Evolutionary conservation across 2,329 filamentous ascomycete genomes (phyloP).

Genomic region (Fusarium succisae): DNA sequence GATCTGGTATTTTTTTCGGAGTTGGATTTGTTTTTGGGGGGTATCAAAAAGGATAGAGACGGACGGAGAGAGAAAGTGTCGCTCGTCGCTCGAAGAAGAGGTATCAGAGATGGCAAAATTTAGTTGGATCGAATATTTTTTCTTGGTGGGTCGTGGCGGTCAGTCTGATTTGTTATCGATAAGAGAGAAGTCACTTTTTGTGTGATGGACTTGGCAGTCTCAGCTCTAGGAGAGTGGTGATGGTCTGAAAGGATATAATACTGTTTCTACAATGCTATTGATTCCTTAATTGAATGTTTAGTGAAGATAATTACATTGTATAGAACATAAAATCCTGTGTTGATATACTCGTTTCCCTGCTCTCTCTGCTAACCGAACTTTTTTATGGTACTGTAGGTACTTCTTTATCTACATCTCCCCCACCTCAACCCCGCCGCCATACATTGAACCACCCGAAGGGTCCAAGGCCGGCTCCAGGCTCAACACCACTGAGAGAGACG

Average conservation of each 20-base stretch:
- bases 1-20: constrained; percentile 39
- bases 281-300: background rate
- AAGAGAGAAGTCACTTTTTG: constrained; percentile 32
- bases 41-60: constrained; percentile 3
- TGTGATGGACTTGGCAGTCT: constrained; percentile 1
- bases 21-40: constrained; percentile 4
- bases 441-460: constrained; percentile 20
- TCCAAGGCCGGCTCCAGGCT: constrained; percentile 22
- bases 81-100: constrained; percentile 24
- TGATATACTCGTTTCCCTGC: background rate
- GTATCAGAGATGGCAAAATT: constrained; percentile 38
- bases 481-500: constrained; percentile 24
- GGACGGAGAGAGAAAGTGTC: constrained; percentile 29
- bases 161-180: constrained; percentile 24
- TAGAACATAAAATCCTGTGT: background rate
- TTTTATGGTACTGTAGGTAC: background rate
- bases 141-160: constrained; percentile 43
- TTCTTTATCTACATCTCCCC: constrained; percentile 23
- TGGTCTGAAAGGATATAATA: background rate
- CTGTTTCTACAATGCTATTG: background rate
- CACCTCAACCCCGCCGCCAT: constrained; percentile 36
- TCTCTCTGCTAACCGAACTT: background rate
- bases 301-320: too few relatives aligned
- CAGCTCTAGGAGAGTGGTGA: background rate
- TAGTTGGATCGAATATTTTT: constrained; percentile 47